These are phyloP conservation scores for Catunica adiposa DNA, from an alignment of 2,329 filamentous ascomycete genomes.

Conservation along the genomic window DNA sequence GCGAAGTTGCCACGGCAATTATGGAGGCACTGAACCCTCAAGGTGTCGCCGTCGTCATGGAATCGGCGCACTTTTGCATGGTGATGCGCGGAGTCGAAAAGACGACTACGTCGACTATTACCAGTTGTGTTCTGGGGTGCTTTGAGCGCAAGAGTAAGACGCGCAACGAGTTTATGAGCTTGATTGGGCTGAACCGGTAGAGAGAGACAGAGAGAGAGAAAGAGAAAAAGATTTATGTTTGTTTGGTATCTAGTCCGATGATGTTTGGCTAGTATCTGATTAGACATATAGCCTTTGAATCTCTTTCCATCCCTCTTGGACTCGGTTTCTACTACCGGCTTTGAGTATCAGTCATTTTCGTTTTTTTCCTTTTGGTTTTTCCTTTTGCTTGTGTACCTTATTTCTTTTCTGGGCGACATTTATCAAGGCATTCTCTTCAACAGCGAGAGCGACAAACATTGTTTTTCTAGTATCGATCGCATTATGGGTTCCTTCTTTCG, in stretches of 20 bases:
- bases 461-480: constrained; percentile 5
- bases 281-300: neutral
- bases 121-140: constrained; percentile 92
- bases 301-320: neutral
- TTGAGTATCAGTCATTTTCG: too few species aligned
- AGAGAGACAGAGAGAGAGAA: too few species aligned
- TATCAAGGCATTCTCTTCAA: constrained; percentile 15
- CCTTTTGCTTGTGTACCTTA: constrained; percentile 4
- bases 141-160: constrained; percentile 90
- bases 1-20: constrained; percentile 86
- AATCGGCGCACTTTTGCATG: constrained; percentile 94
- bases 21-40: constrained; percentile 86
- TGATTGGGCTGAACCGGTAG: constrained; percentile 44
- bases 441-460: constrained; percentile 15
- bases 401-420: constrained; percentile 8
- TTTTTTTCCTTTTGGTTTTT: constrained; percentile 1
- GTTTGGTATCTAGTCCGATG: neutral
- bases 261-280: too few species aligned
- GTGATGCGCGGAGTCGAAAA: constrained; percentile 98
- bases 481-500: constrained; percentile 1
- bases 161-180: constrained; percentile 81
- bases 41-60: constrained; percentile 94
- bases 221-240: too few species aligned
- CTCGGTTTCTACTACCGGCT: constrained; percentile 6
- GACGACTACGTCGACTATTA: constrained; percentile 71